Conservation (phyloP, 331 rosid species). For the Cucumis variabilis region DNA sequence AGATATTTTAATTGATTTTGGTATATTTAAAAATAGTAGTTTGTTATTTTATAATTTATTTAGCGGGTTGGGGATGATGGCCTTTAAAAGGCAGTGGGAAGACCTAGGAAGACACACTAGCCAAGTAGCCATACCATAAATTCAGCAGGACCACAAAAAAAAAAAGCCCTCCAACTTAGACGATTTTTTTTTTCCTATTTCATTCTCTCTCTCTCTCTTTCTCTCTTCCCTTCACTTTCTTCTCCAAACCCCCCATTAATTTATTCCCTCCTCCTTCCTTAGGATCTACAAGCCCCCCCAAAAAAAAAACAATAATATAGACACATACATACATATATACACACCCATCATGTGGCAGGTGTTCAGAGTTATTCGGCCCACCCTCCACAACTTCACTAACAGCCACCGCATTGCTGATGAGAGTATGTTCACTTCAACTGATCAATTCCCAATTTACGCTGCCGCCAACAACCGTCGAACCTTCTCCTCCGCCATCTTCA, state of each 20-base stretch:
- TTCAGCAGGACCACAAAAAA: neutral
- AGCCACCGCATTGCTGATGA: conserved; percentile 31
- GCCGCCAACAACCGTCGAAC: neutral
- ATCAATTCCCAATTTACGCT: neutral
- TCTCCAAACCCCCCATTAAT: neutral
- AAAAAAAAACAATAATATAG: too few species aligned
- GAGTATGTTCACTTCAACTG: conserved; percentile 11
- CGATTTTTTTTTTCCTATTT: neutral
- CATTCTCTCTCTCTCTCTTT: too few species aligned
- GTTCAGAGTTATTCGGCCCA: neutral
- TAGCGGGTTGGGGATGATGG: too few species aligned
- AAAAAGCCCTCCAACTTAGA: neutral
- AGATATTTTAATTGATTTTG: too few species aligned
- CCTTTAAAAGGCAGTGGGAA: neutral
- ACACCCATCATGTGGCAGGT: conserved; percentile 16
- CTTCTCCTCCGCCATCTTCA: neutral
- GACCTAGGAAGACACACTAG: neutral
- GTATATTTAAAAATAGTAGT: too few species aligned
- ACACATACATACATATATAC: neutral
- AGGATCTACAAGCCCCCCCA: neutral
- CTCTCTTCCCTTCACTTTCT: neutral
- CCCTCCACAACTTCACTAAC: conserved; percentile 21
- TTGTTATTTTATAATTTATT: too few species aligned
- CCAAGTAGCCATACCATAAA: neutral
- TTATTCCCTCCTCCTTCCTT: neutral